Conservation (phyloP, 306 rosid genomes). For the Elaeagnus macrophylla region DNA sequence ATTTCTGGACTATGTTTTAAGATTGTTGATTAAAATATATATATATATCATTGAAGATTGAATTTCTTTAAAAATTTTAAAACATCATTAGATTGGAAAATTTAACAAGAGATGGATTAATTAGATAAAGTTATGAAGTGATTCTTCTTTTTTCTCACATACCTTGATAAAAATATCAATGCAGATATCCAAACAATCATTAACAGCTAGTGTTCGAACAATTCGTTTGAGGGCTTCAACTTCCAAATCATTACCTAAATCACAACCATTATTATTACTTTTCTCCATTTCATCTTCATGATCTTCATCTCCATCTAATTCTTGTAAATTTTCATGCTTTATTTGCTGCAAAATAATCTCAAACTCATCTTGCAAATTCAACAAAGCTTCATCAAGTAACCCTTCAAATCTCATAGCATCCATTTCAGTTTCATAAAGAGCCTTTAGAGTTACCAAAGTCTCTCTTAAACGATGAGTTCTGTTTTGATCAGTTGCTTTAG, state of each 20-base stretch:
- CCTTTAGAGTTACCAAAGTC: slow-evolving; percentile 56
- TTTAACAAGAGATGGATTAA: too few species aligned
- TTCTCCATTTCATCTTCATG: slow-evolving; percentile 2
- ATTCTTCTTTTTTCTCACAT: not conserved
- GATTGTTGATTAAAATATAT: too few species aligned
- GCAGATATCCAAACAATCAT: slow-evolving; percentile 88
- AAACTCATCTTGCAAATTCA: slow-evolving; percentile 71
- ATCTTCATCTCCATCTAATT: slow-evolving; percentile 12
- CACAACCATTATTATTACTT: slow-evolving; percentile 7
- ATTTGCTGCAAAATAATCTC: slow-evolving; percentile 42
- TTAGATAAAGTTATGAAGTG: too few species aligned
- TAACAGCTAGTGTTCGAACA: slow-evolving; percentile 47
- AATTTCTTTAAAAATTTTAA: too few species aligned
- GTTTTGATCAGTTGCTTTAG: slow-evolving; percentile 58
- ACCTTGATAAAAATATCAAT: slow-evolving; percentile 81
- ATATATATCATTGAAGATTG: too few species aligned
- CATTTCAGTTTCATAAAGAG: slow-evolving; percentile 62
- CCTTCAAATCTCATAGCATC: slow-evolving; percentile 79
- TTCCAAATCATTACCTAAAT: slow-evolving; percentile 50
- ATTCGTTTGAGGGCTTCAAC: slow-evolving; percentile 46
- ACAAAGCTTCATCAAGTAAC: slow-evolving; percentile 58
- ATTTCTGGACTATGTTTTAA: too few species aligned
- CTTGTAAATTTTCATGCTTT: slow-evolving; percentile 35
- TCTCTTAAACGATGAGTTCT: slow-evolving; percentile 53
- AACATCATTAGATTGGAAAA: too few species aligned